Evolutionary conservation across 805 yeast genomes (phyloP).

Genomic region (Pichia eremophila): DNA sequence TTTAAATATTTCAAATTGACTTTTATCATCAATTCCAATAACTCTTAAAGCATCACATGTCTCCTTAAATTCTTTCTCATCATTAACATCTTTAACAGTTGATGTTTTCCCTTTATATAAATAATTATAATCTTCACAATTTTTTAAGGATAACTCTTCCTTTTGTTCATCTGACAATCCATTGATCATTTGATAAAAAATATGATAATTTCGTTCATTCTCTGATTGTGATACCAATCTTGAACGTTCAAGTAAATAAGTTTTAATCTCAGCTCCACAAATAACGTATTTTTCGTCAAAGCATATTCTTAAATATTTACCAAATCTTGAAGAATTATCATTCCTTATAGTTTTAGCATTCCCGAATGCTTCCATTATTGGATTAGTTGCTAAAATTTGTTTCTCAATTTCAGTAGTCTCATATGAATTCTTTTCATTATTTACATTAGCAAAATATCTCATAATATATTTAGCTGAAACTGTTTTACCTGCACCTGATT

Average conservation of each 20-base stretch:
- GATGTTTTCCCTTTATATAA: constrained; percentile 78
- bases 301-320: constrained; percentile 86
- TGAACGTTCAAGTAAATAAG: constrained; percentile 86
- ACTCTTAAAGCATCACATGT: constrained; percentile 70
- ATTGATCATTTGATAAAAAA: constrained; percentile 78
- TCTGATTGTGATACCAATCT: constrained; percentile 87
- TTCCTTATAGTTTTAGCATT: constrained; percentile 96
- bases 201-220: constrained; percentile 86
- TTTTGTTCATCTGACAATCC: constrained; percentile 61
- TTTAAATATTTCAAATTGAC: constrained; percentile 62
- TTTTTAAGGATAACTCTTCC: constrained; percentile 46
- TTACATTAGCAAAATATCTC: constrained; percentile 96
- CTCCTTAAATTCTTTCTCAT: constrained; percentile 60
- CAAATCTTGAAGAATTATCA: constrained; percentile 95
- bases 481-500: constrained; percentile 98
- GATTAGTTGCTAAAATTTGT: constrained; percentile 92
- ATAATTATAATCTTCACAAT: constrained; percentile 64
- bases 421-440: constrained; percentile 47
- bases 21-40: constrained; percentile 57
- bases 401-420: constrained; percentile 57
- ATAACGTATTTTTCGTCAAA: constrained; percentile 68
- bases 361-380: constrained; percentile 97
- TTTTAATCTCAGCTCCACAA: constrained; percentile 90
- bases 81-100: constrained; percentile 68
- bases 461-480: constrained; percentile 94